Evolutionary conservation across 164 flowering plant genomes (phyloP).

Genomic region (Sextonia rubra): DNA sequence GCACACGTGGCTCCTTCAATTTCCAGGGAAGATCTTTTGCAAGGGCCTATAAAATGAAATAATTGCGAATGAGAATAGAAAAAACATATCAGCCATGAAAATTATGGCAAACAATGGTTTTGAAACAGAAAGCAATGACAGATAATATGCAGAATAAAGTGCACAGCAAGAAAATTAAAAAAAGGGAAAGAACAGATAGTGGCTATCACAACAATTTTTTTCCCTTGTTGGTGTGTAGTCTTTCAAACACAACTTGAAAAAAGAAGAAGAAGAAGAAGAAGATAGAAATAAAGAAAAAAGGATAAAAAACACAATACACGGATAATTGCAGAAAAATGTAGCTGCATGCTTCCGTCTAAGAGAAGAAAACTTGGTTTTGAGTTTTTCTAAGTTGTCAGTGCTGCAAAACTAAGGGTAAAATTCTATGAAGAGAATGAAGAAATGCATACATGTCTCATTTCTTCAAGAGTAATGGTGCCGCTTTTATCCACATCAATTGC

Average conservation of each 20-base stretch:
- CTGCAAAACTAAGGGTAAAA: background rate
- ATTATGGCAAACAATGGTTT: background rate
- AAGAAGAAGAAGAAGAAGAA: too few species aligned
- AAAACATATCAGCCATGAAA: background rate
- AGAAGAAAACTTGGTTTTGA: background rate
- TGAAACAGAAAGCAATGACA: background rate
- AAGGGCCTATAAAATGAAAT: slow-evolving; percentile 61
- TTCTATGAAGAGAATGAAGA: background rate
- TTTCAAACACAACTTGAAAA: background rate
- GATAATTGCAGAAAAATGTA: too few species aligned
- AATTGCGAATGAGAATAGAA: background rate
- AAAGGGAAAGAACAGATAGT: background rate
- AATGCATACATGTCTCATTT: slow-evolving; percentile 81
- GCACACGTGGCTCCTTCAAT: slow-evolving; percentile 80
- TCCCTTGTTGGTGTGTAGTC: background rate
- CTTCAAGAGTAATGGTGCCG: slow-evolving; percentile 96
- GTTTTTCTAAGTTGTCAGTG: background rate
- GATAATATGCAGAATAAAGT: background rate
- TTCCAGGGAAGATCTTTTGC: slow-evolving; percentile 98
- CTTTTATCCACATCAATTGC: slow-evolving; percentile 95
- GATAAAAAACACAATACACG: too few species aligned
- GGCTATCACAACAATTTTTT: background rate
- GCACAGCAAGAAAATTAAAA: background rate
- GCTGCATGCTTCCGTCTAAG: too few species aligned
- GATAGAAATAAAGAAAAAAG: too few species aligned